Evolutionary conservation across 2,329 filamentous ascomycete genomes (phyloP).

Genomic region (Xylaria arbuscula): DNA sequence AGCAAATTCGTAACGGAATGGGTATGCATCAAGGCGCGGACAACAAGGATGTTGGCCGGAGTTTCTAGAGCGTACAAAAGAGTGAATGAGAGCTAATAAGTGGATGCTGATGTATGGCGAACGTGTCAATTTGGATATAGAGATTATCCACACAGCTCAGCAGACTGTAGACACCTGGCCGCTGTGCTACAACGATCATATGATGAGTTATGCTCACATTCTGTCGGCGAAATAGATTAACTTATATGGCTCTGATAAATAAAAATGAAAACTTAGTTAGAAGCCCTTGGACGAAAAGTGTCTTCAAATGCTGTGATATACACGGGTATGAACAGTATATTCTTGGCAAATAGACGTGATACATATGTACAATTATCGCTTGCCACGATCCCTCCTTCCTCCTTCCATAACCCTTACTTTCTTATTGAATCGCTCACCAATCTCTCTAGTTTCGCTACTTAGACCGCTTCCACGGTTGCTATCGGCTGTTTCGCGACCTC

Average conservation of each 20-base stretch:
- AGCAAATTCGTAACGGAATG: slow-evolving; percentile 65
- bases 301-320: not conserved
- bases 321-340: too few relatives aligned
- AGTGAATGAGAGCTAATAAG: not conserved
- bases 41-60: slow-evolving; percentile 49
- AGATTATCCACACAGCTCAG: not conserved
- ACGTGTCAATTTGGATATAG: not conserved
- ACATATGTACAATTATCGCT: slow-evolving; percentile 39
- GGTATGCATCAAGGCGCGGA: slow-evolving; percentile 52
- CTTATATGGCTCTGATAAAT: too few relatives aligned
- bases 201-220: not conserved
- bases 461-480: slow-evolving; percentile 72
- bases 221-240: not conserved
- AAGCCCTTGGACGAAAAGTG: not conserved
- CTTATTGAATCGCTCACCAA: slow-evolving; percentile 82
- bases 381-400: slow-evolving; percentile 54
- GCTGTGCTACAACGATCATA: not conserved
- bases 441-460: slow-evolving; percentile 59
- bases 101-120: not conserved
- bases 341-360: not conserved
- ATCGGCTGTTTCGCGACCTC: slow-evolving; percentile 74
- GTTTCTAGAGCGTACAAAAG: slow-evolving; percentile 45
- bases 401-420: slow-evolving; percentile 66
- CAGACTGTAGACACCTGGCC: not conserved
- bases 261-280: too few relatives aligned